These are phyloP conservation scores for Turritis glabra DNA, from an alignment of 345 rosid species.

Conservation along the genomic window DNA sequence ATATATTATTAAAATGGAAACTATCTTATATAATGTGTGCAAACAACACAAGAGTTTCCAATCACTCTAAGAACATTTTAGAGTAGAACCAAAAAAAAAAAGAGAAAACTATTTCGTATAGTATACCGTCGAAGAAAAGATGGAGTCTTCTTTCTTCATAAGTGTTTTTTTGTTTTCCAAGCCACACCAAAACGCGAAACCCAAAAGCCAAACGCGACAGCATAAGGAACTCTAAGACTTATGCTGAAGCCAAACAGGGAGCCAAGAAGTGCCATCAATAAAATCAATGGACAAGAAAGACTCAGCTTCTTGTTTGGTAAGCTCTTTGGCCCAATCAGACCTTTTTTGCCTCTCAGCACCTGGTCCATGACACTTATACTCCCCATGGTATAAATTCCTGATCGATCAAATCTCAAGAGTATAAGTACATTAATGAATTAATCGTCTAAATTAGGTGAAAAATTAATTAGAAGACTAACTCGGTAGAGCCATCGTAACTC, in stretches of 20 bases:
- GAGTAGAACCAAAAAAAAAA: not conserved
- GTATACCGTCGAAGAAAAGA: constrained; percentile 19
- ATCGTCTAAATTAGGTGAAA: not conserved
- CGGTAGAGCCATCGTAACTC: constrained; percentile 60
- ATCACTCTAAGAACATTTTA: constrained; percentile 25
- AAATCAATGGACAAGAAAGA: constrained; percentile 61
- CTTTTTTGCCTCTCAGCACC: constrained; percentile 55
- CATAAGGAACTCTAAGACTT: constrained; percentile 22
- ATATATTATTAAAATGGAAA: constrained; percentile 17
- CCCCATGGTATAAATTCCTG: constrained; percentile 68
- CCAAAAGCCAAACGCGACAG: constrained; percentile 9
- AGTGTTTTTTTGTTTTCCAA: not conserved
- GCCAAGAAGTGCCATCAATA: constrained; percentile 77
- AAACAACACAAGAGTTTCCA: constrained; percentile 34
- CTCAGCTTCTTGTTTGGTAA: constrained; percentile 60
- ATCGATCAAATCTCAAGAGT: constrained; percentile 1
- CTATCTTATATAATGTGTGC: constrained; percentile 16
- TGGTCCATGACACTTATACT: constrained; percentile 75
- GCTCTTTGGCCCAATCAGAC: constrained; percentile 65
- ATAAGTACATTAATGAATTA: not conserved
- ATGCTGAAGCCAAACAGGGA: constrained; percentile 57
- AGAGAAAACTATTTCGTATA: constrained; percentile 20
- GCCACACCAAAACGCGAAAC: constrained; percentile 22
- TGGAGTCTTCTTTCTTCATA: constrained; percentile 10
- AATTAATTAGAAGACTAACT: constrained; percentile 46